Conservation (phyloP, 331 rosid species). For the Acacia concinna region DNA sequence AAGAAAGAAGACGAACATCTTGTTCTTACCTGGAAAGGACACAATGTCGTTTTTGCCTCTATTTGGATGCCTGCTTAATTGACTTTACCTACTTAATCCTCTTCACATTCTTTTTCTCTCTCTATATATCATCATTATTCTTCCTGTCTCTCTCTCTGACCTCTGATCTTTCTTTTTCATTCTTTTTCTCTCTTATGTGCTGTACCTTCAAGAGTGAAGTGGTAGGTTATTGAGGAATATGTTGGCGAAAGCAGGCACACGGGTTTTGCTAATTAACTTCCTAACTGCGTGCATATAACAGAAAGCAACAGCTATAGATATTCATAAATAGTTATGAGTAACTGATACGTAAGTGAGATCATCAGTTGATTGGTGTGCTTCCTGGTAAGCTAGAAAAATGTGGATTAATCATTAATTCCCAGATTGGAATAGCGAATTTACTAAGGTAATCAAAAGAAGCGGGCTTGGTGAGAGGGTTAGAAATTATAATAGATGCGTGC, state of each 20-base stretch:
- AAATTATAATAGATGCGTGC: no score
- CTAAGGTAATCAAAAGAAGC: not conserved
- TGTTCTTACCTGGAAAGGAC: constrained; percentile 96
- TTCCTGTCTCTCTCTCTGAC: not conserved
- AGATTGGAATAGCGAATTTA: not conserved
- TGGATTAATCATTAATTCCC: not conserved
- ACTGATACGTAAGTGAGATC: not conserved
- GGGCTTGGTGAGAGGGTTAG: not conserved
- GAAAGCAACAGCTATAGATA: not conserved
- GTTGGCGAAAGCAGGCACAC: not conserved
- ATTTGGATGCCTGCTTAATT: constrained; percentile 70
- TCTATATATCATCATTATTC: not conserved
- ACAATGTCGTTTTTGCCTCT: constrained; percentile 86
- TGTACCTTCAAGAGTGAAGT: not conserved
- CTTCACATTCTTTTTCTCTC: not conserved
- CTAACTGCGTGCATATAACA: not conserved
- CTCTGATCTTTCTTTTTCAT: not conserved
- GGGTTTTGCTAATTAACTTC: not conserved
- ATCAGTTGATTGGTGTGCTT: not conserved
- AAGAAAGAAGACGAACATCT: constrained; percentile 80
- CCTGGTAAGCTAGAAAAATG: not conserved
- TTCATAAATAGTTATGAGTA: not conserved
- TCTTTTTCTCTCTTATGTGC: not conserved
- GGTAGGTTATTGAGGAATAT: not conserved
- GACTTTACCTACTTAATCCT: not conserved